Base-by-base conservation (phyloP, 352 stramenopile species). In the Pythium biforme region DNA sequence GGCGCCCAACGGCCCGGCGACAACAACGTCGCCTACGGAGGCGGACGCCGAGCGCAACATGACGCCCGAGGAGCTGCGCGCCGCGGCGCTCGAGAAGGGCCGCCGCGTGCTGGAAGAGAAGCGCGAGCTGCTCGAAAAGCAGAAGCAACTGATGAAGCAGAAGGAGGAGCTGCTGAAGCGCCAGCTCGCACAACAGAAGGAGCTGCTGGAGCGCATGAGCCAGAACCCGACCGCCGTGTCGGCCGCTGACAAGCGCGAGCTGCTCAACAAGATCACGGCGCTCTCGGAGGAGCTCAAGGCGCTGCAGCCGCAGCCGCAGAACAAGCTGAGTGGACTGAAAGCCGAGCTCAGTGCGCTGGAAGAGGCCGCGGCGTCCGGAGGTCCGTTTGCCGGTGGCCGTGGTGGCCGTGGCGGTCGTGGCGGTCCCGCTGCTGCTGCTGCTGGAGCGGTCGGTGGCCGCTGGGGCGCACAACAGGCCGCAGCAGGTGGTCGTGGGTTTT, bases 41-140 rank as follows among this genome's bases (percentile, higher is more conserved):
- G 23, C 52, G 0, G 61, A 52, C 14, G 53, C 55, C 29, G 82
- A 82, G 46, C 81, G 81, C 39, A 79, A 76, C n/a, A 82, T 88
- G 79, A 92, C 82, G 2, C 70, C 81, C 0, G 86, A 93, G 64
- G 82, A 90, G 46, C 64, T 92, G 29, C 83, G 81, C 15, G 74
- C 79, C 27, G 86, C 83, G 46, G 82, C 83, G 55, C 67, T 92
- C 56, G 83, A 95, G 33, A 88, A 92, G 53, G 86, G 86, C 31
- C 82, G 84, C 3, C 84, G 89, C 37, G 82, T 95, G 37, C 59
- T 95, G 34, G 84, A 95, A 61, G 74, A 94, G 61, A 95, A 95
- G 70, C 81, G 86, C n/a, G 84, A 93, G 62, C 47, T 95, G 45
- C 60, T 95, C 20, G 86, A 94, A 50, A 92, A 95, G 67, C 83